A percentile compares a stretch with the other conserved stretches of the same genome.
These are phyloP conservation scores for Epichloe scottii DNA, from an alignment of 2,329 filamentous ascomycete species.

Conservation along the genomic window DNA sequence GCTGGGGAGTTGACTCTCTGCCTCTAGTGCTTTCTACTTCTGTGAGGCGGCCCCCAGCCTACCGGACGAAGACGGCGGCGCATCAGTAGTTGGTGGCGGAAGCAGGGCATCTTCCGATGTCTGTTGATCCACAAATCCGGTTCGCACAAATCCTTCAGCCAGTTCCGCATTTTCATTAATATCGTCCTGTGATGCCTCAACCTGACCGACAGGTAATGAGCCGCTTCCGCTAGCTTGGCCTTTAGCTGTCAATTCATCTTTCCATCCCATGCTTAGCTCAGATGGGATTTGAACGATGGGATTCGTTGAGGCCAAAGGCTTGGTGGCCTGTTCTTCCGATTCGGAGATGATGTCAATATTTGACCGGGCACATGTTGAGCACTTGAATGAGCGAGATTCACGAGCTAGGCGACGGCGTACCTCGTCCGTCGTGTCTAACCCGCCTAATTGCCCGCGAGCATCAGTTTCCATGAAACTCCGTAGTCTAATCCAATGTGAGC, in stretches of 20 bases:
- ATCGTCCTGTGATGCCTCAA: constrained; percentile 10
- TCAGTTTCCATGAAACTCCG: constrained; percentile 90
- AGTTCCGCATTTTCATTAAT: constrained; percentile 31
- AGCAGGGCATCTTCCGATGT: background rate
- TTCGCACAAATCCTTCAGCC: constrained; percentile 46
- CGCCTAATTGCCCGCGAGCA: constrained; percentile 77
- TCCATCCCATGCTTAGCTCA: constrained; percentile 55
- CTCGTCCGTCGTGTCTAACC: constrained; percentile 61
- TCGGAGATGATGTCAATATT: constrained; percentile 66
- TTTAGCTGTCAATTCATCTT: constrained; percentile 51
- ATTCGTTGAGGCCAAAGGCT: constrained; percentile 18
- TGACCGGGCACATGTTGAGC: constrained; percentile 53
- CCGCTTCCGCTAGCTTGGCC: constrained; percentile 3
- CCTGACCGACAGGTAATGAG: background rate
- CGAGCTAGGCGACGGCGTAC: constrained; percentile 57
- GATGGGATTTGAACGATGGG: constrained; percentile 37
- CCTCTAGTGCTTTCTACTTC: background rate
- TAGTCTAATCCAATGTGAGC: constrained; percentile 31
- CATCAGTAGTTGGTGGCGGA: background rate
- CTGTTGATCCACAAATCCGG: constrained; percentile 18
- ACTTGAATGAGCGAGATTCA: constrained; percentile 54
- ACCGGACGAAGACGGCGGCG: background rate
- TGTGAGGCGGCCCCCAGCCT: too few species aligned
- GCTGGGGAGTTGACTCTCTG: background rate
- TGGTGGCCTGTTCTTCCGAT: constrained; percentile 45